These are phyloP conservation scores for Phytophthora cryptogea DNA, from an alignment of 352 stramenopile species.

Conservation along the genomic window DNA sequence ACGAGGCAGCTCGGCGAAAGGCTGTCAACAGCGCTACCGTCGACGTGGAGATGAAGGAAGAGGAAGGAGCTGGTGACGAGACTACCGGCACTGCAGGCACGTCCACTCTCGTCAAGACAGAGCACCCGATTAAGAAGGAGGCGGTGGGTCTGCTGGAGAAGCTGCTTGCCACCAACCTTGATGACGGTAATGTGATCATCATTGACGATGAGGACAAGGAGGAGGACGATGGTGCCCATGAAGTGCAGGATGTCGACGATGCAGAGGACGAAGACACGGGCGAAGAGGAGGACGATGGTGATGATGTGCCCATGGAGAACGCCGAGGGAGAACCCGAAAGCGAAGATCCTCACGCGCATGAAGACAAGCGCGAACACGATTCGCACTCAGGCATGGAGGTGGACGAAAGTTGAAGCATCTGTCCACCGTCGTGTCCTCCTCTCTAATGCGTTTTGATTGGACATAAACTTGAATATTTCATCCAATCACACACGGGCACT, in stretches of 20 bases:
- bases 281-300: slow-evolving; percentile 34
- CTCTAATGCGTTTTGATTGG: slow-evolving; percentile 25
- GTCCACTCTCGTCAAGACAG: slow-evolving; percentile 25
- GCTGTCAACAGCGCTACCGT: slow-evolving; percentile 10
- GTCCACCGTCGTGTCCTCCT: slow-evolving; percentile 6
- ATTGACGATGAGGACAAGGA: slow-evolving; percentile 59
- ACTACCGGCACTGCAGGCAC: too few species aligned
- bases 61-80: slow-evolving; percentile 13
- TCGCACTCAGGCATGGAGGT: slow-evolving; percentile 32
- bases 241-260: slow-evolving; percentile 19
- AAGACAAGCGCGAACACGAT: slow-evolving; percentile 19
- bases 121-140: slow-evolving; percentile 36
- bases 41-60: slow-evolving; percentile 40
- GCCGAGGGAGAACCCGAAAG: slow-evolving; percentile 10
- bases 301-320: slow-evolving; percentile 28
- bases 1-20: slow-evolving; percentile 47
- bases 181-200: slow-evolving; percentile 52
- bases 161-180: slow-evolving; percentile 55
- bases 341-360: slow-evolving; percentile 12
- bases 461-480: slow-evolving; percentile 30
- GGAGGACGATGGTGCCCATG: slow-evolving; percentile 28
- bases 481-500: slow-evolving; percentile 26
- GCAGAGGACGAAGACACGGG: slow-evolving; percentile 43
- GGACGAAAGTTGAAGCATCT: slow-evolving; percentile 43
- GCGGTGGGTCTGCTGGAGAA: slow-evolving; percentile 47